phyloP scores from a whole-genome alignment of 345 rosid species.

The Acer saccharum region DNA sequence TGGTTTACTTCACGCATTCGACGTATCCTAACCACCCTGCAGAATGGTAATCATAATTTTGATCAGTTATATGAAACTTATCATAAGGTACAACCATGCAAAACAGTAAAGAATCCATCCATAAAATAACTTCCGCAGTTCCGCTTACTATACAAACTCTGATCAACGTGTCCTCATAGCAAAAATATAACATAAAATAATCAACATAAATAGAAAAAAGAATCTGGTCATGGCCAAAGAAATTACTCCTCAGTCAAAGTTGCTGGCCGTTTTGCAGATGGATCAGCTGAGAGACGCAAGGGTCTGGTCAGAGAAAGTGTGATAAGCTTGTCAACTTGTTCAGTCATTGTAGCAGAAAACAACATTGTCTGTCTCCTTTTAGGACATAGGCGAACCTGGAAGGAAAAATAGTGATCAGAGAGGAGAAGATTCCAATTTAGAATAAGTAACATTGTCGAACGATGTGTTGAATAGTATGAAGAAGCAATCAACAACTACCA shows the following conservation, averaged over 20 bases:
- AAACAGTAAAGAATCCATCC: neutral
- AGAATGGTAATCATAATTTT: slow-evolving; percentile 20
- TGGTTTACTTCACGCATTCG: slow-evolving; percentile 86
- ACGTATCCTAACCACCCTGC: slow-evolving; percentile 91
- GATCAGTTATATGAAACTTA: slow-evolving; percentile 11
- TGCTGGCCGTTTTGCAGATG: slow-evolving; percentile 86
- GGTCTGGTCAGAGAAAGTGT: slow-evolving; percentile 90
- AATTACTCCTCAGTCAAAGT: slow-evolving; percentile 86
- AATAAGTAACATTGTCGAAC: neutral
- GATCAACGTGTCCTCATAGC: neutral
- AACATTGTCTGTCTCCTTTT: slow-evolving; percentile 94
- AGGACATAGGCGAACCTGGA: slow-evolving; percentile 86
- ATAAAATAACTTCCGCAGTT: slow-evolving; percentile 11
- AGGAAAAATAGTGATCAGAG: slow-evolving; percentile 9
- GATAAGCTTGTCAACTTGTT: slow-evolving; percentile 88
- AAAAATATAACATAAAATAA: slow-evolving; percentile 6
- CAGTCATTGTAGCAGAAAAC: slow-evolving; percentile 98
- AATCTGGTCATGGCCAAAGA: slow-evolving; percentile 13
- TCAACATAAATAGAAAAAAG: slow-evolving; percentile 2
- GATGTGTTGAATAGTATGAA: neutral
- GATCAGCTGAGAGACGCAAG: slow-evolving; percentile 98
- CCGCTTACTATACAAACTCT: neutral
- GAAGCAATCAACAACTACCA: neutral
- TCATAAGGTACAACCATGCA: neutral
- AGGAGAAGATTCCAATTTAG: neutral